A percentile compares a stretch with the other conserved stretches of the same genome.
Evolutionary conservation across 176 grass and related monocot species (phyloP).

Genomic region (Raddia guianensis): DNA sequence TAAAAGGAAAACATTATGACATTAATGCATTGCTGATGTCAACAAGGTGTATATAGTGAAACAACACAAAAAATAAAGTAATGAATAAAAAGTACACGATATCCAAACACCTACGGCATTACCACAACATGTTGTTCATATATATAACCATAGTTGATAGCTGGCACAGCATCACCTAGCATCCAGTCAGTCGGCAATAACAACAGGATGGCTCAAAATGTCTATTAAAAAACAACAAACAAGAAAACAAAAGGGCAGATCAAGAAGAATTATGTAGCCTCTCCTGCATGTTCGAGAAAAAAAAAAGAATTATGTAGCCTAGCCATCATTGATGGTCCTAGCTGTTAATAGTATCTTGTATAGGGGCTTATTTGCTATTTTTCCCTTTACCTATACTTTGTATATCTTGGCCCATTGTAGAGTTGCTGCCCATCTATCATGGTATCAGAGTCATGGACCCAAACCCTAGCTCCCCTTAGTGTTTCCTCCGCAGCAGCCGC

Average conservation of each 20-base stretch:
- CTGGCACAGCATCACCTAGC: background rate
- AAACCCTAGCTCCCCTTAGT: too few species aligned
- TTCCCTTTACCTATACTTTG: too few species aligned
- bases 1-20: background rate
- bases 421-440: too few species aligned
- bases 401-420: too few species aligned
- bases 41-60: background rate
- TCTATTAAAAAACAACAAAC: background rate
- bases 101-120: background rate
- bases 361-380: too few species aligned
- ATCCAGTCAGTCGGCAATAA: background rate
- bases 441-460: too few species aligned
- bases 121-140: background rate
- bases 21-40: background rate
- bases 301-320: background rate
- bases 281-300: too few species aligned
- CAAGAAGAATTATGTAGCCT: background rate
- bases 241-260: background rate
- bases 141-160: background rate
- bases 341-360: too few species aligned
- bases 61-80: background rate
- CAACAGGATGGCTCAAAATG: background rate
- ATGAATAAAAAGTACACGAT: background rate
- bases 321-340: background rate
- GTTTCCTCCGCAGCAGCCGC: too few species aligned